These are phyloP conservation scores for Candida alai DNA, from an alignment of 805 yeast species.

Conservation along the genomic window DNA sequence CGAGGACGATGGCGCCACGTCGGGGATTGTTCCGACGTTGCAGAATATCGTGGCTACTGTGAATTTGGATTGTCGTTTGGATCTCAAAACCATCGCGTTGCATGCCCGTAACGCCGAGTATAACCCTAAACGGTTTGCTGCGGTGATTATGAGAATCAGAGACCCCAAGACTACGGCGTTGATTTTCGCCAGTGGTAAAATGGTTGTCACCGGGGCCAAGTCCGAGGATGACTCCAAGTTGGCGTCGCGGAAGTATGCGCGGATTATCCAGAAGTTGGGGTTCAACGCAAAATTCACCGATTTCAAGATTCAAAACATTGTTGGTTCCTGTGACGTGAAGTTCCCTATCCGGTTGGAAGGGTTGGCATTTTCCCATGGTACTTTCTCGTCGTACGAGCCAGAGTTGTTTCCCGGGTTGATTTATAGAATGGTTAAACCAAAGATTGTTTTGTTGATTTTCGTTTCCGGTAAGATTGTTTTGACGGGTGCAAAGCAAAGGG, in stretches of 20 bases:
- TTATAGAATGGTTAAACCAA: constrained; percentile 99
- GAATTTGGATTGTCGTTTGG: constrained; percentile 91
- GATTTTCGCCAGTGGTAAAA: constrained; percentile 97
- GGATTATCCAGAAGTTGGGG: constrained; percentile 96
- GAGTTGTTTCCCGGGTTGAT: constrained; percentile 97
- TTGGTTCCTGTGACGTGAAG: constrained; percentile 97
- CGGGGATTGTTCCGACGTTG: constrained; percentile 94
- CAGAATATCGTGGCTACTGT: constrained; percentile 98
- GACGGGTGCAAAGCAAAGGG: constrained; percentile 98
- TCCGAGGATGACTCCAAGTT: constrained; percentile 97
- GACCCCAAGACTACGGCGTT: constrained; percentile 98
- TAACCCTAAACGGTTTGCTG: constrained; percentile 98
- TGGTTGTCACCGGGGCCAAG: constrained; percentile 99
- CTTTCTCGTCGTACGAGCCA: constrained; percentile 97
- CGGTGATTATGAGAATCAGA: constrained; percentile 98
- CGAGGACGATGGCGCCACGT: constrained; percentile 69
- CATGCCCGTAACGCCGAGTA: constrained; percentile 99
- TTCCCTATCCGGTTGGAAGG: constrained; percentile 98
- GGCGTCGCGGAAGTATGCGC: constrained; percentile 95
- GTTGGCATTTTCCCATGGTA: constrained; percentile 95
- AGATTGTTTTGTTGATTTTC: constrained; percentile 90
- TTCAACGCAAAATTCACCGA: constrained; percentile 97
- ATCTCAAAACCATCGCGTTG: constrained; percentile 92
- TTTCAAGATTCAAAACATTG: constrained; percentile 96
- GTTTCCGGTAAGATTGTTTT: constrained; percentile 96